Evolutionary conservation across 768 basidiomycete species (phyloP).

Genomic region (Mycena olivaceomarginata): DNA sequence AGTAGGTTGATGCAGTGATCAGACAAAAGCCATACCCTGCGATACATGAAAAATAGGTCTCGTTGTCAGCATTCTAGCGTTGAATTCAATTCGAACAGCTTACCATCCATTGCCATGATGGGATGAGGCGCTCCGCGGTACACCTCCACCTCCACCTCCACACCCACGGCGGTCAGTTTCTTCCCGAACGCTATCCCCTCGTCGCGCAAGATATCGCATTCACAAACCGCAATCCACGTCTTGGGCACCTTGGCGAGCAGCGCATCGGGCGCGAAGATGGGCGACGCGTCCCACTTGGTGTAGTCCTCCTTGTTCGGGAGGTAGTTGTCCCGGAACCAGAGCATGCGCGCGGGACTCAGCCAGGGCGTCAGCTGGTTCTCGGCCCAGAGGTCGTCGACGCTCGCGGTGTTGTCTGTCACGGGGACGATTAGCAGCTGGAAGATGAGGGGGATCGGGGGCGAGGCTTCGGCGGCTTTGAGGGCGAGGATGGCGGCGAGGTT

Average conservation of each 20-base stretch:
- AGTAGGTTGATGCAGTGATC: conserved; percentile 4
- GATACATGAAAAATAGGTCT: conserved; percentile 2
- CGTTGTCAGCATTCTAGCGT: neutral
- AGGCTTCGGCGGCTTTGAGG: conserved; percentile 73
- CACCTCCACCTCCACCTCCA: conserved; percentile 70
- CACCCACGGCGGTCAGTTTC: conserved; percentile 71
- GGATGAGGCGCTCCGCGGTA: conserved; percentile 84
- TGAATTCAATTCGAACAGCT: conserved; percentile 44
- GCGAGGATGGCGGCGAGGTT: conserved; percentile 82
- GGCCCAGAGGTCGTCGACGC: conserved; percentile 69
- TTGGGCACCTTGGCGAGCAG: conserved; percentile 70
- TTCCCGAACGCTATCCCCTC: conserved; percentile 81
- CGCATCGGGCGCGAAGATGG: conserved; percentile 79
- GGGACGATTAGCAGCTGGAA: conserved; percentile 84
- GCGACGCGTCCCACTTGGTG: conserved; percentile 82
- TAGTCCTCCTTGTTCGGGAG: conserved; percentile 77
- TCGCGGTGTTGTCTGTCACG: conserved; percentile 83
- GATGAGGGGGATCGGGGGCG: conserved; percentile 71
- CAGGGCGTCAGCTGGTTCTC: conserved; percentile 76
- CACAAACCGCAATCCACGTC: conserved; percentile 79
- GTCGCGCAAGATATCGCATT: conserved; percentile 79
- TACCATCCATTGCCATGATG: conserved; percentile 86
- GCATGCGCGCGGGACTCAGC: conserved; percentile 78
- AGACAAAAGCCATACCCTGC: conserved; percentile 44
- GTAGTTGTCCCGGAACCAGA: conserved; percentile 85